Base-by-base conservation (phyloP, 73 alveolate species). In the Uronychia binucleata region DNA sequence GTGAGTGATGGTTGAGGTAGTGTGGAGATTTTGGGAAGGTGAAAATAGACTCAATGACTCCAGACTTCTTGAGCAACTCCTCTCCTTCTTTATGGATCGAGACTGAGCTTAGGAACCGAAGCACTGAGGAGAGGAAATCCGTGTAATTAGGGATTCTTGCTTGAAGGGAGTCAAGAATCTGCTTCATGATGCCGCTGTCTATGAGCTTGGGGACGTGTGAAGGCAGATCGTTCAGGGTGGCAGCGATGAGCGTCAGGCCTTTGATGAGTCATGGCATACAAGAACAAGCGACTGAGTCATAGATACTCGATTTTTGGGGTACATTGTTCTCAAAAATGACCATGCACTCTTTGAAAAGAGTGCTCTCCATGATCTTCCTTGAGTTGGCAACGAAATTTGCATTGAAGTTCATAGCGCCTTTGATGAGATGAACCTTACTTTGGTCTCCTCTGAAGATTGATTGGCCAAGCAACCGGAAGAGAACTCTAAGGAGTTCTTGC, bases 351-450 rank as follows among this genome's bases (percentile, higher is more conserved):
- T 46, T 31, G 58, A 79, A 79, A 1, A 88, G 57, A n/a, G 58
- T 74, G 59, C 91, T 83, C 14, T 88, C 94, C 34, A 88, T 57
- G 1, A 88, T 88, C 74, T 88, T 88, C 59, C 91, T 82, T 29
- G 94, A 88, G 74, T 88, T 88, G 1, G 94, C 82, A 0, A 83
- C 78, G 59, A 88, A 88, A 59, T 88, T 88, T 28, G 86, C 76
- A n/a, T 67, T 83, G 81, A 88, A 88, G 74, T 88, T 88, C 28
- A 83, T 85, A 1, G 91, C 91, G 77, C 77, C 90, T 83, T 74
- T 1, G n/a, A 75, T 33, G 27, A 25, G 32, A 31, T 8, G 1
- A 26, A 80, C 59, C 31, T 87, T 82, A 87, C 85, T 88, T 75
- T 87, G 89, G 46, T 88, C 94, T 57, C 80, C 80, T 74, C 89